Evolutionary conservation across 192 early-diverging fungal genomes (phyloP).

Genomic region (Umbelopsis isabellina): DNA sequence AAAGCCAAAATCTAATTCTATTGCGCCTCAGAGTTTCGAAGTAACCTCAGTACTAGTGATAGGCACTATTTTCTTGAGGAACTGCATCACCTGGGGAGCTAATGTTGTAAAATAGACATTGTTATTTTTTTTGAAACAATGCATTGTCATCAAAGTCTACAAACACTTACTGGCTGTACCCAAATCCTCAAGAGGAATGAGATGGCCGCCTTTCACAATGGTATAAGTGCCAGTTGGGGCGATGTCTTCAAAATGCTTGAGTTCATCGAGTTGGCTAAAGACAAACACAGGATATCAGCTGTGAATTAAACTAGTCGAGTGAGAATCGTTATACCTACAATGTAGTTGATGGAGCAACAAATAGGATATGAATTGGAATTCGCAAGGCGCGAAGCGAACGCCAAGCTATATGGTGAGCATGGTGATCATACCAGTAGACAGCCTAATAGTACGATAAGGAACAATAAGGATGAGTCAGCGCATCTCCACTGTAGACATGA

Average conservation of each 20-base stretch:
- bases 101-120: not conserved
- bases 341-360: conserved; percentile 36
- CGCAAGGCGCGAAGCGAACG: conserved; percentile 31
- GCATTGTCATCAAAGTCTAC: not conserved
- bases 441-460: conserved; percentile 10
- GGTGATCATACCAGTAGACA: conserved; percentile 23
- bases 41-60: not conserved
- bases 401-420: conserved; percentile 31
- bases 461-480: not conserved
- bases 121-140: too few relatives aligned
- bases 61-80: conserved; percentile 11
- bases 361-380: conserved; percentile 47
- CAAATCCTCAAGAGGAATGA: conserved; percentile 47
- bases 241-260: conserved; percentile 30
- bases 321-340: conserved; percentile 37
- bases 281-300: not conserved
- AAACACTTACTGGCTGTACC: conserved; percentile 38
- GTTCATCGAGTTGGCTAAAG: conserved; percentile 2
- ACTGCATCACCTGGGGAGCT: not conserved
- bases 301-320: not conserved
- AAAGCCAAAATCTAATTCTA: not conserved
- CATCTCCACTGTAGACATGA: not conserved
- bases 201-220: conserved; percentile 40
- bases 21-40: conserved; percentile 16
- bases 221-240: conserved; percentile 27